Conservation (phyloP, 352 stramenopile genomes). For the Elongisporangium undulatum region DNA sequence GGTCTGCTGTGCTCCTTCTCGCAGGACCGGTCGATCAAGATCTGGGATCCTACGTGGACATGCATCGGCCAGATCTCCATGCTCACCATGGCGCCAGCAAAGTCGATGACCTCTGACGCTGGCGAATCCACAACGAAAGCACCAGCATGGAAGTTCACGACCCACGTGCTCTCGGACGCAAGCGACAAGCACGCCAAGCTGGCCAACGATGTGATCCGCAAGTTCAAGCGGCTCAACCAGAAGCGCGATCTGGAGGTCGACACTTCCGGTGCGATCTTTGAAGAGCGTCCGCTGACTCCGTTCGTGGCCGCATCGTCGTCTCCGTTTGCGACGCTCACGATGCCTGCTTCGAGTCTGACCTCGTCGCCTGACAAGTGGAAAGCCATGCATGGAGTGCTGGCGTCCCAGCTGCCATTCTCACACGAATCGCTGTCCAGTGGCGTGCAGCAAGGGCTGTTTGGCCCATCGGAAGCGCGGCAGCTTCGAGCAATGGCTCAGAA, state of each 20-base stretch:
- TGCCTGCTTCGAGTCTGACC: no score
- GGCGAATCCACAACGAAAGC: conserved; percentile 2
- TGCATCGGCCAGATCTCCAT: conserved; percentile 57
- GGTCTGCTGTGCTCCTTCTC: conserved; percentile 45
- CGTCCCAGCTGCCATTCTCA: conserved; percentile 30
- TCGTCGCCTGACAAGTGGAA: no score
- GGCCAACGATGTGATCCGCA: conserved; percentile 31
- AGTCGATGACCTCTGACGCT: not conserved
- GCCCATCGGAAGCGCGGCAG: conserved; percentile 30
- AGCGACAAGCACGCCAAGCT: conserved; percentile 29
- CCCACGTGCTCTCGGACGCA: conserved; percentile 24
- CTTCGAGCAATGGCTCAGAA: conserved; percentile 26
- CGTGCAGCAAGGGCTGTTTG: conserved; percentile 37
- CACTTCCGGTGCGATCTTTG: no score
- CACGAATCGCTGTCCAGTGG: conserved; percentile 31
- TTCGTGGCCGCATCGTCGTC: not conserved
- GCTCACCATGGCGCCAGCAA: conserved; percentile 5
- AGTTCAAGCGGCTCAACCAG: conserved; percentile 24
- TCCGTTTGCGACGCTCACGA: conserved; percentile 4
- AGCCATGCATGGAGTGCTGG: conserved; percentile 4
- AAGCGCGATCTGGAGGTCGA: conserved; percentile 6
- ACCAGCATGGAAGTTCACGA: conserved; percentile 50
- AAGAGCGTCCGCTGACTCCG: not conserved
- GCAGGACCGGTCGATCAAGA: conserved; percentile 33
- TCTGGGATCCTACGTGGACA: conserved; percentile 35